These are phyloP conservation scores for Phylloboletellus chloephorus DNA, from an alignment of 1,284 basidiomycete species.

Conservation along the genomic window DNA sequence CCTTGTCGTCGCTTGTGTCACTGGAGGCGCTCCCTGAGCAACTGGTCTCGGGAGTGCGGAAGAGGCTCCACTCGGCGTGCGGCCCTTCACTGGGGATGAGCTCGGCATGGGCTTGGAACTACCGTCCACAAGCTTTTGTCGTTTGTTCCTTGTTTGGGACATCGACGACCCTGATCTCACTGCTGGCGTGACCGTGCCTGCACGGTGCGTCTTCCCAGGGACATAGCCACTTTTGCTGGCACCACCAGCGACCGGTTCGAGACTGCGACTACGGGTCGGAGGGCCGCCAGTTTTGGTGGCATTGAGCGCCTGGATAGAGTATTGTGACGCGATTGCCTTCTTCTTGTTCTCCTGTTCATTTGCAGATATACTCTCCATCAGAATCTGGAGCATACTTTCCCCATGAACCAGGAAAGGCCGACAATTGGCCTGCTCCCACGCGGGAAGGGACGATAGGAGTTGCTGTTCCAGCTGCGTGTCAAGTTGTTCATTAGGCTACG, in stretches of 20 bases:
- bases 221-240: slow-evolving; percentile 21
- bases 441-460: slow-evolving; percentile 71
- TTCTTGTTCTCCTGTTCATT: slow-evolving; percentile 75
- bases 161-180: slow-evolving; percentile 46
- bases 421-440: slow-evolving; percentile 82
- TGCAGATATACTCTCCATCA: slow-evolving; percentile 64
- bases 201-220: slow-evolving; percentile 23
- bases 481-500: slow-evolving; percentile 2
- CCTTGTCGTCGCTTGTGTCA: slow-evolving; percentile 19
- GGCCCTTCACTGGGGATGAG: slow-evolving; percentile 27
- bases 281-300: slow-evolving; percentile 43
- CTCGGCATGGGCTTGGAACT: slow-evolving; percentile 20
- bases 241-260: slow-evolving; percentile 23
- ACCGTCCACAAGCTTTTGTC: slow-evolving; percentile 47
- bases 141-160: slow-evolving; percentile 49
- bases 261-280: slow-evolving; percentile 25
- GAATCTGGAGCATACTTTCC: slow-evolving; percentile 73
- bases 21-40: slow-evolving; percentile 1
- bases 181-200: slow-evolving; percentile 52
- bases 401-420: slow-evolving; percentile 84
- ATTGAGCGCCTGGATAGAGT: slow-evolving; percentile 37
- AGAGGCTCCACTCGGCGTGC: slow-evolving; percentile 21
- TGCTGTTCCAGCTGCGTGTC: slow-evolving; percentile 77
- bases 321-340: slow-evolving; percentile 32
- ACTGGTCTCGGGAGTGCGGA: slow-evolving; percentile 17